Evolutionary conservation across 768 basidiomycete genomes (phyloP).

Genomic region (Lyophyllum semitale): DNA sequence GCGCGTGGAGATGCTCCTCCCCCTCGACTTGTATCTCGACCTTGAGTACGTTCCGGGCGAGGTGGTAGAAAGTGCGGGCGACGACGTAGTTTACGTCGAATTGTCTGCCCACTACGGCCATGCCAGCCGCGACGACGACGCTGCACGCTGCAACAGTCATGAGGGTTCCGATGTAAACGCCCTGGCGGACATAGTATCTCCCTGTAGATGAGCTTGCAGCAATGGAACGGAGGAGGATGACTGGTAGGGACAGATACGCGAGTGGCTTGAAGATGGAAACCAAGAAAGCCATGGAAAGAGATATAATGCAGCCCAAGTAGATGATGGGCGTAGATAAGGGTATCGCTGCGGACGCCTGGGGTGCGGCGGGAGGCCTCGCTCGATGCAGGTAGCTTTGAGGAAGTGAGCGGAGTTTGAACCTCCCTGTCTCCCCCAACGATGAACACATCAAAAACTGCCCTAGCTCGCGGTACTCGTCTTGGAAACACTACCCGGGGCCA

Average conservation of each 20-base stretch:
- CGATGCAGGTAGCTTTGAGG: conserved; percentile 10
- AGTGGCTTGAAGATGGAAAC: conserved; percentile 64
- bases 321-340: conserved; percentile 7
- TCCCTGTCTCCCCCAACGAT: conserved; percentile 2
- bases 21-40: conserved; percentile 82
- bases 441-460: conserved; percentile 11
- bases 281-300: conserved; percentile 59
- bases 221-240: conserved; percentile 63
- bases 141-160: conserved; percentile 74
- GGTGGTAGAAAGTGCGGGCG: conserved; percentile 78
- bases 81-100: conserved; percentile 83
- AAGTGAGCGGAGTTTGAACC: conserved; percentile 22
- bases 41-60: conserved; percentile 65
- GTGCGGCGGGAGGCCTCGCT: conserved; percentile 18
- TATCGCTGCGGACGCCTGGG: conserved; percentile 8
- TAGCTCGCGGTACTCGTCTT: conserved; percentile 26
- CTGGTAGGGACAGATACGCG: conserved; percentile 76
- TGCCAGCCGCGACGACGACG: conserved; percentile 62
- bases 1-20: conserved; percentile 72
- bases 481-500: conserved; percentile 12
- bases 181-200: conserved; percentile 73
- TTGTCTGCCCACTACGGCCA: conserved; percentile 67
- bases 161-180: conserved; percentile 73
- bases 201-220: conserved; percentile 55
- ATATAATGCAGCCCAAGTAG: conserved; percentile 6